Conservation (phyloP, 768 basidiomycete species). For the Calocera cornea region DNA sequence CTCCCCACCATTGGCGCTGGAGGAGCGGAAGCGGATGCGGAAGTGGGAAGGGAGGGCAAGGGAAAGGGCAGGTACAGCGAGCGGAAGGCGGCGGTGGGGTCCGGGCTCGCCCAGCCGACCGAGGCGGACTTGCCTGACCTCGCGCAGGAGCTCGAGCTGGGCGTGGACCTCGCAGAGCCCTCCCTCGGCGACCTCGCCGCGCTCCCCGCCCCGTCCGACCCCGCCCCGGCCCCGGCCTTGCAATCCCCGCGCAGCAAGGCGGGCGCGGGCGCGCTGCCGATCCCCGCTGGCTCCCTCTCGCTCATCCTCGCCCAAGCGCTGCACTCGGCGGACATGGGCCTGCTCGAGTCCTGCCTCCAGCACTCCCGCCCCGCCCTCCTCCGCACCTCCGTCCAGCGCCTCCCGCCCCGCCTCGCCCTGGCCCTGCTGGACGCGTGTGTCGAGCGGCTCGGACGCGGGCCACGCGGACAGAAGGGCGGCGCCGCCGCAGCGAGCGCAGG, state of each 20-base stretch:
- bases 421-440: slow-evolving; percentile 78
- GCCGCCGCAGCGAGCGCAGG: slow-evolving; percentile 70
- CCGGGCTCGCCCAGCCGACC: background rate
- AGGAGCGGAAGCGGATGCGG: no score
- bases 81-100: background rate
- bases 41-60: background rate
- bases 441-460: slow-evolving; percentile 70
- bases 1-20: no score
- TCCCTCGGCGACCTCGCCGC: slow-evolving; percentile 68
- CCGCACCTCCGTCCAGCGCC: slow-evolving; percentile 67
- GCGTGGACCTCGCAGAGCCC: slow-evolving; percentile 77
- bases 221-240: slow-evolving; percentile 20
- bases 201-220: slow-evolving; percentile 20
- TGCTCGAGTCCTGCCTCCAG: slow-evolving; percentile 74
- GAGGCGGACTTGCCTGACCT: background rate
- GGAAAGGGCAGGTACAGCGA: background rate
- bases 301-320: slow-evolving; percentile 91
- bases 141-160: slow-evolving; percentile 31
- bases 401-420: slow-evolving; percentile 78
- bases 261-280: slow-evolving; percentile 25
- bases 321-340: slow-evolving; percentile 79
- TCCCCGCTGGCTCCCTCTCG: slow-evolving; percentile 73
- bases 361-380: slow-evolving; percentile 75
- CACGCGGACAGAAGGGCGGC: slow-evolving; percentile 60
- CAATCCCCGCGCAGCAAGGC: slow-evolving; percentile 24